Conservation (phyloP, 345 rosid species). For the Salix purpurea region DNA sequence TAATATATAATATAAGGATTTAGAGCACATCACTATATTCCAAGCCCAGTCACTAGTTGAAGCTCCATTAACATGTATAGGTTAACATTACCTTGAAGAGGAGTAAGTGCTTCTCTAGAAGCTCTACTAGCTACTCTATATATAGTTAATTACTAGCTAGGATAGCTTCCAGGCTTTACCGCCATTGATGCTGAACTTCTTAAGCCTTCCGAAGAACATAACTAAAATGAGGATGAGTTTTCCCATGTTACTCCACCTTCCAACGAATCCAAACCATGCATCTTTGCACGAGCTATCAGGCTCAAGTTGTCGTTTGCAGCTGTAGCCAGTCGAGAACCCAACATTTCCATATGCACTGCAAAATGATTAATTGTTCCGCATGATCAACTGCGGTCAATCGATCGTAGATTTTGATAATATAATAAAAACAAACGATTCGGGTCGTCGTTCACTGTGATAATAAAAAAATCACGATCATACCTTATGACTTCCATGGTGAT, state of each 20-base stretch:
- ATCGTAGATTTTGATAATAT: background rate
- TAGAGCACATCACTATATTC: no score
- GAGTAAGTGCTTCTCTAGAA: background rate
- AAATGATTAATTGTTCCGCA: background rate
- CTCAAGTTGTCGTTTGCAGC: slow-evolving; percentile 43
- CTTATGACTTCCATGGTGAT: slow-evolving; percentile 60
- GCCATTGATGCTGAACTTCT: slow-evolving; percentile 34
- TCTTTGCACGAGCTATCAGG: slow-evolving; percentile 30
- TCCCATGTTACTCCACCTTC: slow-evolving; percentile 50
- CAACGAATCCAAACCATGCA: slow-evolving; percentile 40
- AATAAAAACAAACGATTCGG: no score
- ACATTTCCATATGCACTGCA: slow-evolving; percentile 67
- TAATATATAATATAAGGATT: no score
- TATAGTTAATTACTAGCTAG: background rate
- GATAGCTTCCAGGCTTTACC: slow-evolving; percentile 47
- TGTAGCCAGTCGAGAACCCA: slow-evolving; percentile 56
- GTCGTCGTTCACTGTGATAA: no score
- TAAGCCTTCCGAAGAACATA: slow-evolving; percentile 61
- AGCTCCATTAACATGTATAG: no score
- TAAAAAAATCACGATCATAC: slow-evolving; percentile 11
- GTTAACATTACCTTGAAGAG: background rate
- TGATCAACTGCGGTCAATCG: background rate
- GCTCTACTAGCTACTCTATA: background rate
- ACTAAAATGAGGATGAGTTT: slow-evolving; percentile 45
- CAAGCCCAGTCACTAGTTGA: no score